Base-by-base conservation (phyloP, 148 eudicot genomes). In the Heliamphora exappendiculata region DNA sequence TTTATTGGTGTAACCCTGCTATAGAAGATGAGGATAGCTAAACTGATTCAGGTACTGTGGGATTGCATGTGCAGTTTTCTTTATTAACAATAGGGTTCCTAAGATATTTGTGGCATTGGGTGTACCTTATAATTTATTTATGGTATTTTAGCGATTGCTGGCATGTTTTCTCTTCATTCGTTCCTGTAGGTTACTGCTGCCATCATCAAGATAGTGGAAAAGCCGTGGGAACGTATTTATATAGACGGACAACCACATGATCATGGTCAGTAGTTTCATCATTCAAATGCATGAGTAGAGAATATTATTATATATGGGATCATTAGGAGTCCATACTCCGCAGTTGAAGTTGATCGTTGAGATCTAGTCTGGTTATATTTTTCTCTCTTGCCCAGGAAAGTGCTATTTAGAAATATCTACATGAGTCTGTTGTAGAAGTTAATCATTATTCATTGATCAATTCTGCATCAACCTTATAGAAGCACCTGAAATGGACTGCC, bases 161-260 rank as follows among this genome's bases (percentile, higher is more conserved):
- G 45, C 53, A 31, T 33, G 31, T 28, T 82, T 75, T 14, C n/a
- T 10, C 26, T 73, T 67, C 53, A 13, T 75, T 22, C 53, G 2
- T 67, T 68, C 74, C 29, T 79, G 72, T 78, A 95, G 99, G 99
- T 95, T 72, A 84, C 93, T 39, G 81, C 93, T 76, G 89, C 97
- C 74, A 87, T 87, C 47, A 81, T 95, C 83, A 91, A 84, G 72
- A 83, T 95, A 75, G 87, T 85, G 45, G 99, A 95, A 80, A 95
- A 95, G 88, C 94, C 97, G 59, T 95, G 99, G 99, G 92, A 85
- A 79, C 96, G 97, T 67, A 83, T 88, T 11, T 26, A 42, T 64
- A 67, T 92, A 29, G 85, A 89, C 79, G 97, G 96, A 42, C 90
- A 87, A 78, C 93, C 88, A 59, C 99, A 95, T 68, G 68, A 75